These are phyloP conservation scores for Sclerotinia sclerotiorum DNA, from an alignment of 2,329 filamentous ascomycete species.

Conservation along the genomic window DNA sequence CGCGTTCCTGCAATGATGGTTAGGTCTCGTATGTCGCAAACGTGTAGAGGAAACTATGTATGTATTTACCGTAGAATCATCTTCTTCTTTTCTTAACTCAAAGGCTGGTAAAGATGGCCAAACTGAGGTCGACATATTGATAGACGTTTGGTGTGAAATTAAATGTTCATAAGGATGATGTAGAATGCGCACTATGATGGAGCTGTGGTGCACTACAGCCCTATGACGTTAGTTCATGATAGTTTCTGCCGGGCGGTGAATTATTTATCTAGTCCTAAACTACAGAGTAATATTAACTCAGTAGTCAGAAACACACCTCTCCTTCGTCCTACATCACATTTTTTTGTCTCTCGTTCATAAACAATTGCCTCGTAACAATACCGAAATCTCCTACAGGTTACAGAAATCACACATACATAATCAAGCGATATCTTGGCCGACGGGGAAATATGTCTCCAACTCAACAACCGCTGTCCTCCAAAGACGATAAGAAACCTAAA, in stretches of 20 bases:
- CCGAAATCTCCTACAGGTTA: no score
- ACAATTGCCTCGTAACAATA: not conserved
- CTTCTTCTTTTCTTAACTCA: conserved; percentile 37
- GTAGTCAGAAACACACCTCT: no score
- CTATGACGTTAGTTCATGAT: conserved; percentile 19
- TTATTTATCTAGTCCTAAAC: not conserved
- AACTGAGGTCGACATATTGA: conserved; percentile 32
- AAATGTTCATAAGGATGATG: not conserved
- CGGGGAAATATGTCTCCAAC: not conserved
- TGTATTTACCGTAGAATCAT: conserved; percentile 36
- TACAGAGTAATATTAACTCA: no score
- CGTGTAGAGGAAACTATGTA: not conserved
- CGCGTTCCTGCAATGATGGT: conserved; percentile 33
- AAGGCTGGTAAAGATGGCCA: conserved; percentile 37
- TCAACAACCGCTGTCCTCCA: conserved; percentile 21
- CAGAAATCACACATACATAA: not conserved
- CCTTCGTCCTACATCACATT: not conserved
- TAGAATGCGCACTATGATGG: not conserved
- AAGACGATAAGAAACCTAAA: not conserved
- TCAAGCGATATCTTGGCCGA: not conserved
- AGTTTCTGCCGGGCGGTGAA: conserved; percentile 18
- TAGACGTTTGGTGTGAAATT: conserved; percentile 4
- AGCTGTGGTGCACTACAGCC: not conserved
- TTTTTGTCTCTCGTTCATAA: not conserved
- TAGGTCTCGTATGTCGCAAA: not conserved